phyloP scores from a whole-genome alignment of 495 filamentous ascomycete genomes.

The Glutinoglossum americanum region DNA sequence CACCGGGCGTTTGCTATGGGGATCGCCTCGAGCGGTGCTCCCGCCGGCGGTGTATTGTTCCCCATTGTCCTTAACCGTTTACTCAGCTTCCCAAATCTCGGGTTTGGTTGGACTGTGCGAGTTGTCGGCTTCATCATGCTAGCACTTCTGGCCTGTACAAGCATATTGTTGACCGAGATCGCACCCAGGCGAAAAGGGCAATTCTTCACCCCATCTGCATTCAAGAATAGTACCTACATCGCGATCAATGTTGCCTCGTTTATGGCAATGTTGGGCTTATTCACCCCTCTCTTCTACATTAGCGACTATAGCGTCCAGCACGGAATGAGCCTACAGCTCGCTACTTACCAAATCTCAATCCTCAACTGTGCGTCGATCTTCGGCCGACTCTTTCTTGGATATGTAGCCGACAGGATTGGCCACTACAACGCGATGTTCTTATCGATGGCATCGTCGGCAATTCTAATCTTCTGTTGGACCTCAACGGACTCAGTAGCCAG shows the following conservation, averaged over 20 bases:
- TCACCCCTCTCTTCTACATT: slow-evolving; percentile 10
- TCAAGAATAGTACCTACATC: background rate
- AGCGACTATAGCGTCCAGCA: background rate
- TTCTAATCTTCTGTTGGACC: slow-evolving; percentile 11
- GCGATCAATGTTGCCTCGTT: slow-evolving; percentile 17
- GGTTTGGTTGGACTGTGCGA: background rate
- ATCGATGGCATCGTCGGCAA: slow-evolving; percentile 6
- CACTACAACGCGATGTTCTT: slow-evolving; percentile 11
- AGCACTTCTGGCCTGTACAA: background rate
- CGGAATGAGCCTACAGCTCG: background rate
- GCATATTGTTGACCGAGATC: background rate
- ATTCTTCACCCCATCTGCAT: background rate
- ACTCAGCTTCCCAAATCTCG: background rate
- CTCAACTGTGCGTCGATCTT: slow-evolving; percentile 8
- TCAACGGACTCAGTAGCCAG: background rate
- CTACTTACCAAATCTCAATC: background rate
- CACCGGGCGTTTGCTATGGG: slow-evolving; percentile 33
- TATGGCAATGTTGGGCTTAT: slow-evolving; percentile 9
- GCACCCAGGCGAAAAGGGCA: background rate
- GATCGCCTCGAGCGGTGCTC: slow-evolving; percentile 30
- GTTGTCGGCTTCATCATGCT: background rate
- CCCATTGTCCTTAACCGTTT: slow-evolving; percentile 16
- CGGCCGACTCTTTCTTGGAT: slow-evolving; percentile 11
- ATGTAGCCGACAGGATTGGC: slow-evolving; percentile 14
- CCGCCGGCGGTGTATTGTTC: slow-evolving; percentile 33